Evolutionary conservation across 371 early-diverging fungal genomes (phyloP).

Genomic region (Circinella minor): DNA sequence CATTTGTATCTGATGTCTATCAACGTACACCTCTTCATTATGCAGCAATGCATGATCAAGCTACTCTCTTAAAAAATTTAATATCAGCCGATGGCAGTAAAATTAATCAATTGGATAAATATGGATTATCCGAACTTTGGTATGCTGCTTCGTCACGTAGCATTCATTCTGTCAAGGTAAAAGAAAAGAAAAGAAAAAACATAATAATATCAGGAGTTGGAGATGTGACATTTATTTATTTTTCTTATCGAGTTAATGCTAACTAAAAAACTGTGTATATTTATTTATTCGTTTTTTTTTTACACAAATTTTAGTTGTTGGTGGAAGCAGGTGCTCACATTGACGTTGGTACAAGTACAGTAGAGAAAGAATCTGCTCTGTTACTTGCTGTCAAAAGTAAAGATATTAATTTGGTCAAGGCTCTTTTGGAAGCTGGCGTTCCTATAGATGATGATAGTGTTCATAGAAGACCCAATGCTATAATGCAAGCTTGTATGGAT

Average conservation of each 20-base stretch:
- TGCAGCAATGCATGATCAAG: constrained; percentile 55
- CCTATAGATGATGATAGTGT: constrained; percentile 35
- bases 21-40: constrained; percentile 52
- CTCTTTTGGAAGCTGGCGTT: constrained; percentile 35
- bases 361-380: constrained; percentile 25
- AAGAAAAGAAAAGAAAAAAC: background rate
- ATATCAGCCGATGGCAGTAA: constrained; percentile 21
- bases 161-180: constrained; percentile 31
- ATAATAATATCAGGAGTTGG: background rate
- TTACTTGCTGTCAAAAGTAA: constrained; percentile 27
- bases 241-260: too few species aligned
- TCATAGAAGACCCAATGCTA: constrained; percentile 32
- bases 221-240: background rate
- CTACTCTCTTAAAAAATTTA: constrained; percentile 22
- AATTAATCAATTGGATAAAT: constrained; percentile 34
- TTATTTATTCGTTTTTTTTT: background rate
- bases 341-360: constrained; percentile 2
- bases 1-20: constrained; percentile 26
- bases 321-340: constrained; percentile 29
- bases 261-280: too few species aligned
- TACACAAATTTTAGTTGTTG: constrained; percentile 24
- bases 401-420: constrained; percentile 24
- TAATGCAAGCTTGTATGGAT: constrained; percentile 31
- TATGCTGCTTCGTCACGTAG: constrained; percentile 46
- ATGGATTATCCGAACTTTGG: constrained; percentile 43